Evolutionary conservation across 352 stramenopile genomes (phyloP), one percentile per base, ranked within the genome.

Genomic region (Pythium myriotylum): DNA sequence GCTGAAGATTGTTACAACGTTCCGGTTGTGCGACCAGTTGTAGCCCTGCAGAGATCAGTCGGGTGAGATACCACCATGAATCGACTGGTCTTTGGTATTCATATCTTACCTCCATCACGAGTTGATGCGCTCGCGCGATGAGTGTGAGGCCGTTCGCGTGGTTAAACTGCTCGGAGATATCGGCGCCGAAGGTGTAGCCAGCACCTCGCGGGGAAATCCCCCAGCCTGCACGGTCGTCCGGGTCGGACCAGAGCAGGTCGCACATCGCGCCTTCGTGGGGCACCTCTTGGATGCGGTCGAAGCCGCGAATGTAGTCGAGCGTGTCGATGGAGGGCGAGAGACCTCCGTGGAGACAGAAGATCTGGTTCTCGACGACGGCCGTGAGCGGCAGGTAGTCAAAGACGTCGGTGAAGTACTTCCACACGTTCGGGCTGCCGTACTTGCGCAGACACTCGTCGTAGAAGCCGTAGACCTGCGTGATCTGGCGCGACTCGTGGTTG

Each of bases 361-460:
- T 84, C 70, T 97, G 84, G 80, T 98, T 94, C 51, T 97, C 94
- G 23, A 99, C 89, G 6, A 99, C 75, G 23, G 95, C 96, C 12
- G 95, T 98, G 48, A 99, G 84, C 26, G 96, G 96, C 23, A 99
- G 72, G 67, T 98, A 99, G 79, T 99, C 95, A 54, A 97, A 97
- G 9, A 96, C 76, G 49, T 97, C 91, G 9, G 82, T 94, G 56
- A 94, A 95, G 59, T 81, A 79, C 57, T 83, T 83, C 77, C 77
- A 86, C 33, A 86, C 75, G 64, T 84, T 86, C 10, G 63, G 72
- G 24, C 59, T 98, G 54, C 97, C 98, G 75, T 99, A 99, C 83
- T 99, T 99, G 64, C 95, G 80, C 37, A 99, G 73, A 71, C 96
- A 99, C 86, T 99, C 97, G 71, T 99, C 96, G 74, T 99, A 99